Evolutionary conservation across 495 filamentous ascomycete species (phyloP).

Genomic region (Neurospora cerealis): DNA sequence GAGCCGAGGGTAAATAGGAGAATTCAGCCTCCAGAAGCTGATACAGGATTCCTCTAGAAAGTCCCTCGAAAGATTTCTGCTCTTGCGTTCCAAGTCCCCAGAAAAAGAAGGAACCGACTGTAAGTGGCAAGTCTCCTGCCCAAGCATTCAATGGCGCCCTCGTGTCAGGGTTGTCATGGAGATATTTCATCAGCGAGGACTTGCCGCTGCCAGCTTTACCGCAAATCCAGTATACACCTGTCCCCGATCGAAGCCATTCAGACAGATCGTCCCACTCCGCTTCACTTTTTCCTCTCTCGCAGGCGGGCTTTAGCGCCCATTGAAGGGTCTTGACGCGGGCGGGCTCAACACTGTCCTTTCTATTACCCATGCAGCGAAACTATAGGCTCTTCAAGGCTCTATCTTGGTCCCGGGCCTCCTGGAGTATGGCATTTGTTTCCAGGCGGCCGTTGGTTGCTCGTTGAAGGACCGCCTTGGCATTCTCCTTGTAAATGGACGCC

Average conservation of each 20-base stretch:
- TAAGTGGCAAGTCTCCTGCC: constrained; percentile 10
- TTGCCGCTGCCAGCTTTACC: constrained; percentile 1
- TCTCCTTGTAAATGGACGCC: neutral
- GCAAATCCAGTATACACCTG: neutral
- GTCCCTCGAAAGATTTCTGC: neutral
- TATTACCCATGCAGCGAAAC: neutral
- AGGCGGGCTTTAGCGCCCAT: neutral
- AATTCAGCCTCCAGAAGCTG: neutral
- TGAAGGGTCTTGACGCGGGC: neutral
- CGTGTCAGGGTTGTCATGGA: neutral
- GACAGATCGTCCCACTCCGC: neutral
- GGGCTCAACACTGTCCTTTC: neutral
- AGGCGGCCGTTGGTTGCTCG: neutral
- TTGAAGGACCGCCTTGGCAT: neutral
- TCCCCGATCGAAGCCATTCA: neutral
- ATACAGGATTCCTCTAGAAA: neutral
- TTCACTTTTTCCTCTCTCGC: neutral
- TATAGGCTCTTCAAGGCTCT: neutral
- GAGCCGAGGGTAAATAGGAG: neutral
- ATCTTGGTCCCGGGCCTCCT: neutral
- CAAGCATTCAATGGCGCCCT: neutral
- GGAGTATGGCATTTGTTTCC: neutral
- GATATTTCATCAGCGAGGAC: neutral
- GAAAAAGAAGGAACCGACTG: neutral
- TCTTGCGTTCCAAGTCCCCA: neutral